Conservation (phyloP, 768 basidiomycete species). For the Phylloporus scabripes region DNA sequence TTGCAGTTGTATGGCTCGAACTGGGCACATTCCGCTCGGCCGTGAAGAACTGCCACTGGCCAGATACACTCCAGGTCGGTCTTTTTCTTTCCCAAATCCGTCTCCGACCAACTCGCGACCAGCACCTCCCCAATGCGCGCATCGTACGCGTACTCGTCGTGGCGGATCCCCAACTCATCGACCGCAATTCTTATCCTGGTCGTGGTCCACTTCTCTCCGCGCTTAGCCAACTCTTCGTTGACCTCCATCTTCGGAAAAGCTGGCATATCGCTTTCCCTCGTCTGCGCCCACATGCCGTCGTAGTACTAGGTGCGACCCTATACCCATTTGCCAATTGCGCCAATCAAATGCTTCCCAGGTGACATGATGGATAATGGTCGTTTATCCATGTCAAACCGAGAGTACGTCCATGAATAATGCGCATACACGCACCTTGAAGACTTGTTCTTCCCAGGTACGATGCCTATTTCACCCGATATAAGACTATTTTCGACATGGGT, state of each 20-base stretch:
- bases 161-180: conserved; percentile 85
- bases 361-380: conserved; percentile 92
- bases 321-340: neutral
- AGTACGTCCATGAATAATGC: conserved; percentile 48
- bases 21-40: conserved; percentile 48
- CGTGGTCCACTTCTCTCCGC: conserved; percentile 50
- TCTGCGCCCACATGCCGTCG: conserved; percentile 60
- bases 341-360: conserved; percentile 11
- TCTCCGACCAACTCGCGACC: neutral
- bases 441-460: conserved; percentile 56
- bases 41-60: conserved; percentile 54
- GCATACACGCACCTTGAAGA: neutral
- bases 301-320: conserved; percentile 58
- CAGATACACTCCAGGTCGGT: conserved; percentile 37
- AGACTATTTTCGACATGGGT: conserved; percentile 56
- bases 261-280: conserved; percentile 61
- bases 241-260: conserved; percentile 79
- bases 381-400: conserved; percentile 50
- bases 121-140: conserved; percentile 20
- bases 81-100: neutral
- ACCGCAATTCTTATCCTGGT: conserved; percentile 66
- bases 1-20: conserved; percentile 68
- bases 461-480: conserved; percentile 61
- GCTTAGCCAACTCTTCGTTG: conserved; percentile 61
- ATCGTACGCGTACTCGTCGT: conserved; percentile 53